Evolutionary conservation across 306 rosid species (phyloP).

Genomic region (Trichosanthes cucumerina): DNA sequence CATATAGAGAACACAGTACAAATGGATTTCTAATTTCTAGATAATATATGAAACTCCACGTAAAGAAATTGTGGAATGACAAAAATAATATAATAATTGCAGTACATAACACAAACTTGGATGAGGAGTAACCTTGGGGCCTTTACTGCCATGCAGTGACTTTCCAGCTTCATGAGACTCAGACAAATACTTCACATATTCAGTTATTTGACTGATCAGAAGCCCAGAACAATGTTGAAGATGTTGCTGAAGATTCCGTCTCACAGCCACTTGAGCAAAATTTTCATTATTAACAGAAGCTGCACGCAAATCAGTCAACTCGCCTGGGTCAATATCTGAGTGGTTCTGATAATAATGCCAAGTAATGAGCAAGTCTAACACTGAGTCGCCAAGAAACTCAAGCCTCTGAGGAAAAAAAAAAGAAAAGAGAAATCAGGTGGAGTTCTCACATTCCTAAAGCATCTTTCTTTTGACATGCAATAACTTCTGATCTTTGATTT

Average conservation of each 20-base stretch:
- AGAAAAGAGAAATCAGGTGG: neutral
- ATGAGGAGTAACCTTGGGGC: constrained; percentile 61
- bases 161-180: constrained; percentile 23
- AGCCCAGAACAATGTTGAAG: constrained; percentile 61
- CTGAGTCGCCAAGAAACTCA: constrained; percentile 90
- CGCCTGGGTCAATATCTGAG: constrained; percentile 69
- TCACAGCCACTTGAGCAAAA: constrained; percentile 82
- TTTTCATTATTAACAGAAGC: constrained; percentile 84
- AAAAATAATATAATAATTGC: neutral
- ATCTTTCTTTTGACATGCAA: neutral
- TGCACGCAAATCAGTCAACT: constrained; percentile 84
- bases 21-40: neutral
- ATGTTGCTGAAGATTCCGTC: constrained; percentile 55
- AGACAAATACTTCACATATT: constrained; percentile 42
- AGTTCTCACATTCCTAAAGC: neutral
- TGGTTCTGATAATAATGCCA: constrained; percentile 60
- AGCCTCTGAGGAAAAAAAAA: constrained; percentile 54
- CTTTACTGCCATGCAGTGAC: constrained; percentile 36
- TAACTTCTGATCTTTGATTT: neutral
- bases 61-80: neutral
- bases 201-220: constrained; percentile 58
- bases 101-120: neutral
- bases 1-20: neutral
- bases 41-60: neutral
- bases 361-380: constrained; percentile 84